Percentiles rank a stretch among this genome's conserved stretches.
phyloP scores from a whole-genome alignment of 2,329 filamentous ascomycete species.

The Albophoma yamanashiensis region DNA sequence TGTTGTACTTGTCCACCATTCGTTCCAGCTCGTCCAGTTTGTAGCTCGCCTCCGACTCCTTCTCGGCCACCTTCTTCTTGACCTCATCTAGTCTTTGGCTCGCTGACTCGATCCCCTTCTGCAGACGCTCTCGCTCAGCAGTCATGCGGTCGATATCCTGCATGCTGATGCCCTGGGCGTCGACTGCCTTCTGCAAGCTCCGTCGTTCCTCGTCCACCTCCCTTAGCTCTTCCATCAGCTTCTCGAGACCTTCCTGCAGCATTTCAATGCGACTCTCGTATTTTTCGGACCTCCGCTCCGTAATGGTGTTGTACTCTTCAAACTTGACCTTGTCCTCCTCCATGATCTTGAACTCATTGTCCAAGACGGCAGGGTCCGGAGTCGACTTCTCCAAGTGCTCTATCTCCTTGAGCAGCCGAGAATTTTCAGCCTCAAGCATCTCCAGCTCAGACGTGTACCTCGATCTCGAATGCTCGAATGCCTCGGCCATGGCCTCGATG shows the following conservation, averaged over 20 bases:
- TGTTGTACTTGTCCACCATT: slow-evolving; percentile 85
- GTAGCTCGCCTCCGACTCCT: slow-evolving; percentile 74
- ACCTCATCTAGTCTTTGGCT: slow-evolving; percentile 70
- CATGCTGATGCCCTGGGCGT: slow-evolving; percentile 89
- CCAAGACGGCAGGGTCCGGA: slow-evolving; percentile 71
- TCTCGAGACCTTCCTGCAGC: slow-evolving; percentile 77
- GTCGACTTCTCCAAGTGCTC: slow-evolving; percentile 81
- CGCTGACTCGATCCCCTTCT: slow-evolving; percentile 73
- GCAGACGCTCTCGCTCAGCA: slow-evolving; percentile 84
- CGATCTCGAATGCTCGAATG: slow-evolving; percentile 77
- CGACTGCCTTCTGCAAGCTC: slow-evolving; percentile 73
- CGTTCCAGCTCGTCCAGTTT: slow-evolving; percentile 90
- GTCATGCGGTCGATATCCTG: slow-evolving; percentile 99
- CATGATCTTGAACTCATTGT: slow-evolving; percentile 85
- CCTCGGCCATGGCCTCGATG: slow-evolving; percentile 73
- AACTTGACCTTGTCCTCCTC: slow-evolving; percentile 94
- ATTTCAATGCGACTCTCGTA: slow-evolving; percentile 72
- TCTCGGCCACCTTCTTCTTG: slow-evolving; percentile 73
- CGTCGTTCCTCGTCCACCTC: slow-evolving; percentile 76
- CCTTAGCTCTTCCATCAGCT: slow-evolving; percentile 61
- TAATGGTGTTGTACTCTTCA: slow-evolving; percentile 82
- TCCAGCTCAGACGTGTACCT: slow-evolving; percentile 77
- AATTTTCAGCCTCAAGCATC: slow-evolving; percentile 77
- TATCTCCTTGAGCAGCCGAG: slow-evolving; percentile 72
- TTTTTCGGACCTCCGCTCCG: slow-evolving; percentile 78